Base-by-base conservation (phyloP, 148 eudicot species). In the Camellia lanceoleosa region DNA sequence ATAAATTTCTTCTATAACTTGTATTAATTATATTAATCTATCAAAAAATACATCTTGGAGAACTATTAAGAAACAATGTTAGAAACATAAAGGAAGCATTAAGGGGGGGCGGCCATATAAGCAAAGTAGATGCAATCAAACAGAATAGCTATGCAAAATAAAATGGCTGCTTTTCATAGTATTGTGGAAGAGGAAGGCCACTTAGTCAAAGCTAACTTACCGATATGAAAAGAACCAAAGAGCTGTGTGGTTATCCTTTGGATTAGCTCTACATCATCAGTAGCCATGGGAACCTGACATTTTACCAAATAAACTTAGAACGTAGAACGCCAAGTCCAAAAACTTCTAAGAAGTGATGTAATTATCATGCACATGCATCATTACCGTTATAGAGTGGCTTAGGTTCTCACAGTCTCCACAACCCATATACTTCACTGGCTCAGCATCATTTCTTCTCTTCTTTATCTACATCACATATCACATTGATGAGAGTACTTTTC, bases 391-490 rank as follows among this genome's bases (percentile, higher is more conserved):
- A 16, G 98, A 89, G 84, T 89, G 99, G 77, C 99, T 95, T 73
- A 93, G 72, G 85, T 93, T 95, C 82, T 95, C 98, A 84, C 97
- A 95, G 78, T 91, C 95, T 80, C 99, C 97, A 85, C 90, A 87
- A n/a, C 99, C 99, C 97, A 95, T 89, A 80, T 87, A 93, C 84
- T 95, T 95, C 58, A 87, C 79, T 82, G 99, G 99, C 87, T 95
- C 87, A n/a, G 97, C 94, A 76, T 87, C 94, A 87, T 87, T 85
- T 85, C 84, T 93, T 77, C 92, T 89, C 88, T 95, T 93, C 87
- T 92, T 95, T 80, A 95, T 84, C 99, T 95, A 75, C 14, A 78
- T 68, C 72, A 47, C 11, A 14, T 11, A 67, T 41, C 16, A 5
- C 12, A 78, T 58, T 56, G 19, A 46, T 13, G 43, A 78, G 19